Conservation (phyloP, 495 filamentous ascomycete genomes). For the Trichocladium antarcticum region DNA sequence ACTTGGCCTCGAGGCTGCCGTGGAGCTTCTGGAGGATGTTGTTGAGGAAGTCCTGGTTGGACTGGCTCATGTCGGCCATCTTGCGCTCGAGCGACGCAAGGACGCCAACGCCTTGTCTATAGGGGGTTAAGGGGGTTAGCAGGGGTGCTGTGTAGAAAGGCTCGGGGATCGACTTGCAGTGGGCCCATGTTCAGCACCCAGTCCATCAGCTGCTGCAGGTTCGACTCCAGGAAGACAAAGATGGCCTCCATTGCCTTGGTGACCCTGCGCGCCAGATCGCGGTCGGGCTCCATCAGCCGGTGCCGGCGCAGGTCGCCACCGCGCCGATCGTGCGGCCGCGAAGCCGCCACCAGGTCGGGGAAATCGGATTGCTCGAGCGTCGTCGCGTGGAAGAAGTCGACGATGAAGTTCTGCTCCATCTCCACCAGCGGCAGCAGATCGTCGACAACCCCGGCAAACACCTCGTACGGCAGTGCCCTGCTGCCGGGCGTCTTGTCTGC, state of each 20-base stretch:
- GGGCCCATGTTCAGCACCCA: slow-evolving; percentile 75
- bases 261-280: slow-evolving; percentile 66
- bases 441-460: slow-evolving; percentile 67
- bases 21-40: slow-evolving; percentile 70
- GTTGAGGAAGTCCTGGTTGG: slow-evolving; percentile 83
- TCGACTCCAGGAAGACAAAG: slow-evolving; percentile 67
- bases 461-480: slow-evolving; percentile 63
- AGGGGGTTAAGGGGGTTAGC: slow-evolving; percentile 8
- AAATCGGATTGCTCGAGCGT: slow-evolving; percentile 71
- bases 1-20: slow-evolving; percentile 59
- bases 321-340: slow-evolving; percentile 53
- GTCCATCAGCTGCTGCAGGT: slow-evolving; percentile 70
- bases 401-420: slow-evolving; percentile 88
- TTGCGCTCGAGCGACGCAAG: slow-evolving; percentile 68
- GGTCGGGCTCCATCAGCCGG: slow-evolving; percentile 71
- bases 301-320: slow-evolving; percentile 59
- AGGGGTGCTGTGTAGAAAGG: neutral
- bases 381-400: slow-evolving; percentile 84
- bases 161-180: slow-evolving; percentile 45
- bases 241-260: slow-evolving; percentile 77
- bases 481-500: slow-evolving; percentile 54
- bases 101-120: slow-evolving; percentile 78
- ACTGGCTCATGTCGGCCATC: slow-evolving; percentile 66
- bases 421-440: slow-evolving; percentile 70
- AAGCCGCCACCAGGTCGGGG: slow-evolving; percentile 57